Evolutionary conservation across 2,329 filamentous ascomycete species (phyloP).

Genomic region (Trichoderma koningiopsis): DNA sequence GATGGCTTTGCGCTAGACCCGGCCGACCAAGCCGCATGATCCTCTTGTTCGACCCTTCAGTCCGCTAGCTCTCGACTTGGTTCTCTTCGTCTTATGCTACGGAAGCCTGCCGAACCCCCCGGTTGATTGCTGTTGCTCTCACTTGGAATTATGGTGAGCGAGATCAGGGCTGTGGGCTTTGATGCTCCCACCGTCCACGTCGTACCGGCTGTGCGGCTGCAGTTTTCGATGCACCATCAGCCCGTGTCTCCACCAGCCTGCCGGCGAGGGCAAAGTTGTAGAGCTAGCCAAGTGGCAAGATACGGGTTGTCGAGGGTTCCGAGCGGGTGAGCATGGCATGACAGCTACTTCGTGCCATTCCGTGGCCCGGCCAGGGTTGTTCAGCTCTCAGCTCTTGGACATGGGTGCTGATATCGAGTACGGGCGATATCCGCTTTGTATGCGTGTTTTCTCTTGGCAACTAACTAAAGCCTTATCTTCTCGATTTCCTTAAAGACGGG

Average conservation of each 20-base stretch:
- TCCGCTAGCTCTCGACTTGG: background rate
- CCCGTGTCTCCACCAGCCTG: constrained; percentile 3
- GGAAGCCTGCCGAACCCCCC: background rate
- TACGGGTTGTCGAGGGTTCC: background rate
- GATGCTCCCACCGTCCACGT: constrained; percentile 5
- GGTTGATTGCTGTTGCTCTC: background rate
- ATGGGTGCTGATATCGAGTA: background rate
- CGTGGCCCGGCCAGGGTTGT: background rate
- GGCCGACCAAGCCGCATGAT: background rate
- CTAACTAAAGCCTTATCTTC: background rate
- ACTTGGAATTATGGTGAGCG: background rate
- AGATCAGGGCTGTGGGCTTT: background rate
- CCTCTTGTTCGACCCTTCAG: background rate
- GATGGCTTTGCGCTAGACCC: background rate
- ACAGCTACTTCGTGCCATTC: background rate
- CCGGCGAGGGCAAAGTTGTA: background rate
- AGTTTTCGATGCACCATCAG: constrained; percentile 7
- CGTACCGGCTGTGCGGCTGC: background rate
- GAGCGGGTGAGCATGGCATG: background rate
- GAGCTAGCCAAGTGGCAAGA: background rate
- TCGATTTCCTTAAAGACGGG: background rate
- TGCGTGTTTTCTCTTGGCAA: background rate
- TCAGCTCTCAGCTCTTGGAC: background rate
- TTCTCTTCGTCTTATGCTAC: background rate
- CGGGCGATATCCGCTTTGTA: background rate